Conservation (phyloP, 257 asterid genomes). For the Jaltomata sinuosa region DNA sequence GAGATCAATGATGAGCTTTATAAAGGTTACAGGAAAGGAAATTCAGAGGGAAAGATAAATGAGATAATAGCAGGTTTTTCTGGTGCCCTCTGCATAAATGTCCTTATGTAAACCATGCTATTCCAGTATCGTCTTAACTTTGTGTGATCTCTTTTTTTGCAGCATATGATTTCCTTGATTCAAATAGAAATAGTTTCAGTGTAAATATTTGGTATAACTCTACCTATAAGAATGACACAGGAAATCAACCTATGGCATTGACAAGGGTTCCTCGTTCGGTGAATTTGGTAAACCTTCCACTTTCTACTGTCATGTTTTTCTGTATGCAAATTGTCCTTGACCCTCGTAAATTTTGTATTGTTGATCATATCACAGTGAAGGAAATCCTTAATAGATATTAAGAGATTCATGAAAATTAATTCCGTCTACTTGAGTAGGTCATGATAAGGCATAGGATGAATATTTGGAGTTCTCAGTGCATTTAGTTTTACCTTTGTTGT, state of each 20-base stretch:
- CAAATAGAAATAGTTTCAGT: slow-evolving; percentile 52
- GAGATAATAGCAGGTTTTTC: slow-evolving; percentile 73
- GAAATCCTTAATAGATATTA: background rate
- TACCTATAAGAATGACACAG: slow-evolving; percentile 71
- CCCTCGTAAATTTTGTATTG: background rate
- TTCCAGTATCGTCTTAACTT: slow-evolving; percentile 12
- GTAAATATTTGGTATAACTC: slow-evolving; percentile 90
- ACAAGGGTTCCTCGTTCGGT: slow-evolving; percentile 90
- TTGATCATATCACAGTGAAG: background rate
- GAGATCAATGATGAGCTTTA: slow-evolving; percentile 80
- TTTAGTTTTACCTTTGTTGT: background rate
- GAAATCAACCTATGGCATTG: slow-evolving; percentile 44
- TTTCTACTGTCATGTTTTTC: slow-evolving; percentile 6
- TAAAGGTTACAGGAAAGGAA: slow-evolving; percentile 79
- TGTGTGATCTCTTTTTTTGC: slow-evolving; percentile 25
- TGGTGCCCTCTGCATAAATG: background rate
- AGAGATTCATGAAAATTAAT: background rate
- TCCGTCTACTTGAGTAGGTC: background rate
- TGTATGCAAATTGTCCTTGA: background rate
- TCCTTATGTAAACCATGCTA: background rate
- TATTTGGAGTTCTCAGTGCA: background rate
- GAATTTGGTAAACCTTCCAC: slow-evolving; percentile 58
- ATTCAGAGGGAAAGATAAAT: slow-evolving; percentile 53
- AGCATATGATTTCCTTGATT: slow-evolving; percentile 80
- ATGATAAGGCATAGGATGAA: background rate